phyloP scores from a whole-genome alignment of 2,329 filamentous ascomycete species.

The Colletotrichum scovillei region DNA sequence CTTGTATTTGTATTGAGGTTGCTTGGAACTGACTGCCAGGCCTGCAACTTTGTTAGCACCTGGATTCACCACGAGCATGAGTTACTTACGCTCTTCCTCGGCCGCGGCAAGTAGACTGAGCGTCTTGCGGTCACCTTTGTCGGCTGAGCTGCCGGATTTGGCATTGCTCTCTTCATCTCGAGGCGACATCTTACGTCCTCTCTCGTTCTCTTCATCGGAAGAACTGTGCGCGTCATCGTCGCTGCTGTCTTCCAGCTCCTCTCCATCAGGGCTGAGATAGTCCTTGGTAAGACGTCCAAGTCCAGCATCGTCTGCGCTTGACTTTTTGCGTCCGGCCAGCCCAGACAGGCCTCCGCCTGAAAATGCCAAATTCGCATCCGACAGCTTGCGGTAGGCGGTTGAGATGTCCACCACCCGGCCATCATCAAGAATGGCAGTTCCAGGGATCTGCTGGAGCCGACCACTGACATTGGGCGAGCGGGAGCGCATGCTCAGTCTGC shows the following conservation, averaged over 20 bases:
- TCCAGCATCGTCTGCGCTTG: slow-evolving; percentile 52
- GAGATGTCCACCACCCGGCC: slow-evolving; percentile 74
- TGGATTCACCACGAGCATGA: neutral
- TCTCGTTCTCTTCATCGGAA: slow-evolving; percentile 75
- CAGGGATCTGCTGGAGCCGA: slow-evolving; percentile 35
- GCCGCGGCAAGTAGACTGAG: slow-evolving; percentile 77
- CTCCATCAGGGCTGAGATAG: slow-evolving; percentile 73
- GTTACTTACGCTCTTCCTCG: slow-evolving; percentile 79
- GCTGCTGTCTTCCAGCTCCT: slow-evolving; percentile 74
- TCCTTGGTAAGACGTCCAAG: slow-evolving; percentile 75
- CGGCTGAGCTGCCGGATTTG: slow-evolving; percentile 46
- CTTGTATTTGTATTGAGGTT: slow-evolving; percentile 64
- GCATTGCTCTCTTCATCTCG: slow-evolving; percentile 56
- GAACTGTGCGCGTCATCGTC: slow-evolving; percentile 74
- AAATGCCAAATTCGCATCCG: slow-evolving; percentile 75
- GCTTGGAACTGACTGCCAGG: slow-evolving; percentile 63
- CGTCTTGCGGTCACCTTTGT: slow-evolving; percentile 55
- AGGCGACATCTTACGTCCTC: slow-evolving; percentile 68
- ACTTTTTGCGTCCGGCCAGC: slow-evolving; percentile 67
- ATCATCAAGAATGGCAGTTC: slow-evolving; percentile 64
- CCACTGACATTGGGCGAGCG: slow-evolving; percentile 34
- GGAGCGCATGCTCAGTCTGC: slow-evolving; percentile 50
- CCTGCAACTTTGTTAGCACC: slow-evolving; percentile 51
- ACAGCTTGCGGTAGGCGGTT: slow-evolving; percentile 76
- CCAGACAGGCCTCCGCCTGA: slow-evolving; percentile 72